Base-by-base conservation (phyloP, 352 stramenopile genomes). In the Pythium rhizo-oryzae region DNA sequence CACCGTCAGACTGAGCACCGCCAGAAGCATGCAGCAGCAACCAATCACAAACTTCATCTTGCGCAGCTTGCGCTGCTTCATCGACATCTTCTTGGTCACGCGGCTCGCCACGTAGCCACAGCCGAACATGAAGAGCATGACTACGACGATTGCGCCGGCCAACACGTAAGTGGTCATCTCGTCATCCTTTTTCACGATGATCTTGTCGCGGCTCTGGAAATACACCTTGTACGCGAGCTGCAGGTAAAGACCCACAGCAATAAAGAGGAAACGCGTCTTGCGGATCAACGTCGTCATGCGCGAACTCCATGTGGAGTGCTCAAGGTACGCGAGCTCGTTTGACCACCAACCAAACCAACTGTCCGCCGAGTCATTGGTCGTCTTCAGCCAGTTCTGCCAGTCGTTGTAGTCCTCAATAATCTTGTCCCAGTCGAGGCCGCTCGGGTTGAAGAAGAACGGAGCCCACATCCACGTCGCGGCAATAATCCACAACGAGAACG, bases 371-470 rank as follows among this genome's bases (percentile, higher is more conserved):
- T 96, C 89, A 30, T 96, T 95, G 12, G 83, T 92, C 49, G 87
- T 94, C 16, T 67, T 80, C 63, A 99, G 92, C 97, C 97, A 99
- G 57, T 93, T 88, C 46, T 99, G 86, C 89, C 95, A 99, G 62
- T 95, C 85, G 55, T 88, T 91, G 76, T 93, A 99, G 81, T 99
- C 97, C 21, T 93, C 83, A 35, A 92, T 91, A 39, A 99, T 90
- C 75, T 99, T 97, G 77, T 98, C 93, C 97, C 97, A 99, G 67
- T 99, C 97, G 59, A 99, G 92, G 37, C 96, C 98, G 44, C 98
- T 96, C 30, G 97, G 97, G 74, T 99, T 99, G 76, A 99, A 96
- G 72, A 96, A 89, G 77, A 96, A 94, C 47, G 88, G 88, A 6
- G 82, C 84, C 86, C 86, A 94, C 75, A 94, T 84, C 86, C 86